phyloP scores from a whole-genome alignment of 345 rosid genomes.

The Litchi chinensis region DNA sequence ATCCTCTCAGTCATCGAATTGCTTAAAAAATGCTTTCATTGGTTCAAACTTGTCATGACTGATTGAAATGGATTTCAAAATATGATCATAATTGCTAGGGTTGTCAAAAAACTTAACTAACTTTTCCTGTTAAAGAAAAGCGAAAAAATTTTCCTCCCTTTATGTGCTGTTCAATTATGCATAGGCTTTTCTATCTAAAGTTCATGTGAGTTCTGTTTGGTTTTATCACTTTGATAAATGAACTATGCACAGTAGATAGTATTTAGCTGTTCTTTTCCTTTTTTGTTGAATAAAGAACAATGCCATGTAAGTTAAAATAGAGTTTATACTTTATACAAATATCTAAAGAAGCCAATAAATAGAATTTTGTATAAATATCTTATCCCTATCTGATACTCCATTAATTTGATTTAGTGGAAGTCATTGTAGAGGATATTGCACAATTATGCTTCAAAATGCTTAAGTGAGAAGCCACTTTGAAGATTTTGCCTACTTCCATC shows the following conservation, averaged over 20 bases:
- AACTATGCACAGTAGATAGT: neutral
- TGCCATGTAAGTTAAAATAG: neutral
- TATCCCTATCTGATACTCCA: neutral
- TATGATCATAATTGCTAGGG: neutral
- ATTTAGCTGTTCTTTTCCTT: neutral
- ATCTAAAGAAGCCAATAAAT: neutral
- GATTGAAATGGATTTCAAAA: neutral
- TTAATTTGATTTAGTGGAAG: neutral
- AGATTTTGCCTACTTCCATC: neutral
- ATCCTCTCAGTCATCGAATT: neutral
- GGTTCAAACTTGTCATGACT: neutral
- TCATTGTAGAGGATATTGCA: neutral
- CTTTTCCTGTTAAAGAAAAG: neutral
- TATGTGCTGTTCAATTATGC: neutral
- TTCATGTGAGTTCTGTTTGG: neutral
- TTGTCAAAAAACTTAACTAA: neutral
- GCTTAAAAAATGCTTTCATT: neutral
- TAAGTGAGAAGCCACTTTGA: neutral
- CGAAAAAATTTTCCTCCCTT: neutral
- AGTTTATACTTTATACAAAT: no score
- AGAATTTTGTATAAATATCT: neutral
- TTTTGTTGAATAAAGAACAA: neutral
- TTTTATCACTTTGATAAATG: neutral
- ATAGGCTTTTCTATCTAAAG: neutral
- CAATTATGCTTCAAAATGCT: neutral